A percentile compares a stretch with the other conserved stretches of the same genome.
Evolutionary conservation across 441 rosid species (phyloP).

Genomic region (Mallotus repandus): DNA sequence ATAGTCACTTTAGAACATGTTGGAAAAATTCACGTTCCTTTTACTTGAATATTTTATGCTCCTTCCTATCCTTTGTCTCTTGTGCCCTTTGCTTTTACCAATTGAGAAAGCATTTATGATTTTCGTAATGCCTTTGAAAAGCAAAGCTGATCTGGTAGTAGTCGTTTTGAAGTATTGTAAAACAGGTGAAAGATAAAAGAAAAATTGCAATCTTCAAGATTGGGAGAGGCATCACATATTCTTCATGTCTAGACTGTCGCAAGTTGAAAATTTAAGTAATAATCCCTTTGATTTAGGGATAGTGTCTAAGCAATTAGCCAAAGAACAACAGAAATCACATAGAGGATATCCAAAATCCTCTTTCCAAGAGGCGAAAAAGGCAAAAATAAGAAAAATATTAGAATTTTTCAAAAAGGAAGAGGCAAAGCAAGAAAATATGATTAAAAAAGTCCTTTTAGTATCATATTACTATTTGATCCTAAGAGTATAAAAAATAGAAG

Average conservation of each 20-base stretch:
- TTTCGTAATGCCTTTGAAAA: too few species aligned
- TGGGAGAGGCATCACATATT: too few species aligned
- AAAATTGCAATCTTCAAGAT: too few species aligned
- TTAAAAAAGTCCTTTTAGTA: background rate
- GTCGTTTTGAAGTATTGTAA: too few species aligned
- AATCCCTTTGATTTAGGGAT: background rate
- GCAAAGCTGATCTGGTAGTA: too few species aligned
- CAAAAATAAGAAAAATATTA: background rate
- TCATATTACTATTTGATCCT: too few species aligned
- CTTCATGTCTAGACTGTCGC: too few species aligned
- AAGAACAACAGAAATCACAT: conserved; percentile 21
- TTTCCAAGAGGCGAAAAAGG: background rate
- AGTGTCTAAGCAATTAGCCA: background rate
- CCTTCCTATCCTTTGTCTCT: background rate
- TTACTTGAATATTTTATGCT: background rate
- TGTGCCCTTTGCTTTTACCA: background rate
- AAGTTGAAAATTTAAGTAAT: background rate
- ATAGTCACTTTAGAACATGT: too few species aligned
- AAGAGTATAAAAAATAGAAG: too few species aligned
- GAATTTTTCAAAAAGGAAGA: background rate
- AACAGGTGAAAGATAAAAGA: too few species aligned
- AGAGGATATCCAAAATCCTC: conserved; percentile 18
- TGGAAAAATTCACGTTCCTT: too few species aligned
- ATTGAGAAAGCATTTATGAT: too few species aligned
- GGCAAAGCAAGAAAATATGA: background rate